Base-by-base conservation (phyloP, 192 early-diverging fungal genomes). In the Obelidium mucronatum region DNA sequence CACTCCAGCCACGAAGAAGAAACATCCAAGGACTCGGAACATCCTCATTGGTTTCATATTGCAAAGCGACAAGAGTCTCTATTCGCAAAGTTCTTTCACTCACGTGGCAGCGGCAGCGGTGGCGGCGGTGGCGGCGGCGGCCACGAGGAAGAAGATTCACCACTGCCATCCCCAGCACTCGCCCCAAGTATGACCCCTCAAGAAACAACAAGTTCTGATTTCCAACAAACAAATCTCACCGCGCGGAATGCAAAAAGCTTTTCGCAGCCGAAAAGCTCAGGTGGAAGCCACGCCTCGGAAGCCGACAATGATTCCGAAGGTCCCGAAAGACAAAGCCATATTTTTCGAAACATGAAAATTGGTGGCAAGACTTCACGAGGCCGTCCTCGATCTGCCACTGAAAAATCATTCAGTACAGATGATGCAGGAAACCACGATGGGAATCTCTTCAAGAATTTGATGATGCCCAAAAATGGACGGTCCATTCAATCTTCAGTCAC, bases 11-110 rank as follows among this genome's bases (percentile, higher is more conserved):
- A 72, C 35, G 13, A 44, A 15, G 35, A 55, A 35, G 37, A 24
- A 11, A 36, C 31, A 35, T 30, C 17, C 33, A 52, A 53, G 52
- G 67, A 72, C 11, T n/a, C 30, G 2, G 70, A 72, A 8, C 70
- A 72, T 39, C 70, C 70, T 2, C 70, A 58, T 34, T 72, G 70
- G 70, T 53, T 53, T 37, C 70, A 36, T 19, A 72, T 72, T 24
- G 55, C 55, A 17, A 55, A 40, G 39, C 22, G 70, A 39, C 70
- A 72, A 72, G 70, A 72, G 35, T 53, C 35, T 4, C 36, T 72
- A n/a, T 72, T 72, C 11, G 70, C 70, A 26, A 72, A 72, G 37
- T 72, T 53, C 30, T 72, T 72, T 72, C 70, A 59, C 24, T 22
- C 28, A 60, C 58, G 58, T 13, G 15, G 13, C 15, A 13, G n/a